Percentiles rank a stretch among this genome's conserved stretches.
Evolutionary conservation across 768 basidiomycete species (phyloP).

Genomic region (Lactarius trivialis): DNA sequence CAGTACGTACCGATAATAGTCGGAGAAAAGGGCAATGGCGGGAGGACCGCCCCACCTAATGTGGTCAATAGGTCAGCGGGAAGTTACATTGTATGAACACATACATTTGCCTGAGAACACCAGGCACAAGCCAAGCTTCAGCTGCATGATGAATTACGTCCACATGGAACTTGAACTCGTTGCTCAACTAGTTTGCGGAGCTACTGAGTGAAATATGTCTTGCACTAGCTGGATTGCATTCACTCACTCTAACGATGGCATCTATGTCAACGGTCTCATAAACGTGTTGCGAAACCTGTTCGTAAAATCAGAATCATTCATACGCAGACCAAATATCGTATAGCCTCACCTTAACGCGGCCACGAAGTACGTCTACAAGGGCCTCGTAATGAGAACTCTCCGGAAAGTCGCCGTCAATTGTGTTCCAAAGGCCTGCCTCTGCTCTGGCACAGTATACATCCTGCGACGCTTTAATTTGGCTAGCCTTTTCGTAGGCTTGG

Average conservation of each 20-base stretch:
- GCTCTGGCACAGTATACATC: constrained; percentile 65
- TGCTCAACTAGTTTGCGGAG: constrained; percentile 46
- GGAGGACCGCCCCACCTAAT: constrained; percentile 56
- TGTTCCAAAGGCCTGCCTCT: constrained; percentile 38
- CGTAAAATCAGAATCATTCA: background rate
- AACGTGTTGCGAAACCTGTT: constrained; percentile 57
- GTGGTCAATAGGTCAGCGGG: background rate
- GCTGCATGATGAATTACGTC: constrained; percentile 75
- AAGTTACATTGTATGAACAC: constrained; percentile 25
- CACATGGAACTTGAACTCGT: constrained; percentile 79
- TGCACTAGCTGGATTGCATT: background rate
- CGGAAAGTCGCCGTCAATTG: constrained; percentile 49
- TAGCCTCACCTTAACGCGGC: constrained; percentile 65
- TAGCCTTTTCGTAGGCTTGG: constrained; percentile 71
- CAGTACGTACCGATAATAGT: constrained; percentile 34
- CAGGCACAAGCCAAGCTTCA: constrained; percentile 79
- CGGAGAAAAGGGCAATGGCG: constrained; percentile 73
- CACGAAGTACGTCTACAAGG: constrained; percentile 76
- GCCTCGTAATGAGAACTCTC: constrained; percentile 66
- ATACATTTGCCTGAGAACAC: constrained; percentile 62
- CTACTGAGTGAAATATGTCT: background rate
- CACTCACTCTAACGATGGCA: constrained; percentile 55
- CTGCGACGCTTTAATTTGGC: constrained; percentile 59
- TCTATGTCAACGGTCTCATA: constrained; percentile 75
- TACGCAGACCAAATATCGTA: background rate